Percentiles rank a stretch among this genome's conserved stretches.
These are phyloP conservation scores for Moricandia arvensis DNA, from an alignment of 345 rosid species.

Conservation along the genomic window DNA sequence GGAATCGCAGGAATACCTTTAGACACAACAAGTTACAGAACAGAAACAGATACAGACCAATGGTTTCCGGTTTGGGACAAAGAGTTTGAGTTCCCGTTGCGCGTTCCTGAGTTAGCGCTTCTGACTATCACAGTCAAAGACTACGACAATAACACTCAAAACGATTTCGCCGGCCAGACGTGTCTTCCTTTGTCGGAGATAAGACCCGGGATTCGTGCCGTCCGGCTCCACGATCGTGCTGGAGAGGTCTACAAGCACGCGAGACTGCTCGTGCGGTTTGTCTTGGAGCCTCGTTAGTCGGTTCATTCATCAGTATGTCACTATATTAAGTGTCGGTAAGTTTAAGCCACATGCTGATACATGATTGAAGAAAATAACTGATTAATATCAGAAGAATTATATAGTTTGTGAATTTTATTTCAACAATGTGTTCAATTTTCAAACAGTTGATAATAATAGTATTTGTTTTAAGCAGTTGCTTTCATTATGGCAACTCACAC, in stretches of 20 bases:
- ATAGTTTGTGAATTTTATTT: not conserved
- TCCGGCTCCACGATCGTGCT: constrained; percentile 55
- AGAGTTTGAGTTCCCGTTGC: constrained; percentile 68
- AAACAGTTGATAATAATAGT: not conserved
- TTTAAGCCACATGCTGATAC: not conserved
- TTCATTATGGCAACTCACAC: not conserved
- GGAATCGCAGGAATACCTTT: constrained; percentile 66
- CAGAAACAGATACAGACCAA: constrained; percentile 56
- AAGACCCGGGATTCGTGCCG: constrained; percentile 59
- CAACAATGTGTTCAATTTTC: not conserved
- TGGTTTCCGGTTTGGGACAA: constrained; percentile 87
- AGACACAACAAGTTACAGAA: constrained; percentile 66
- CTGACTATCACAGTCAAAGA: constrained; percentile 69
- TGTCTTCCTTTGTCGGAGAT: constrained; percentile 74
- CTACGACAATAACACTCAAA: constrained; percentile 63
- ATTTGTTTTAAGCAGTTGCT: not conserved
- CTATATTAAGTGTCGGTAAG: constrained; percentile 12
- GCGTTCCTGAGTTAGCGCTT: constrained; percentile 75
- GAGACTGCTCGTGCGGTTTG: constrained; percentile 47
- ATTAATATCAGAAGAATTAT: not conserved
- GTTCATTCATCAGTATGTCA: not conserved
- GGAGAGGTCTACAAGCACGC: constrained; percentile 53
- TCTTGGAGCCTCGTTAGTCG: constrained; percentile 25
- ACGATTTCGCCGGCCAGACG: constrained; percentile 85
- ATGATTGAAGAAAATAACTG: not conserved